Base-by-base conservation (phyloP, 257 asterid genomes). In the Plantago elongata region DNA sequence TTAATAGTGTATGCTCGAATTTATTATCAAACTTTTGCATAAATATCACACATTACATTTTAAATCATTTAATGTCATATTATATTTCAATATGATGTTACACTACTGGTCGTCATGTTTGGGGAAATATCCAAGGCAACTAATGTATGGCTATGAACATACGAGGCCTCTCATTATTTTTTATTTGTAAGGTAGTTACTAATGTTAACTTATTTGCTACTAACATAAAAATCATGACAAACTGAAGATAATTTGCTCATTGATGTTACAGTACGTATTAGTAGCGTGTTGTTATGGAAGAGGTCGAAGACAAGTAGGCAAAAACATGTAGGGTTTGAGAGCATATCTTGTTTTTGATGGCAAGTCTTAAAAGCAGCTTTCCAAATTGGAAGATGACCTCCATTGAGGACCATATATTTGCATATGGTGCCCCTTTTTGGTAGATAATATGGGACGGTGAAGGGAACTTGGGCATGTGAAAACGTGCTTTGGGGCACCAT, bases 401-500 rank as follows among this genome's bases (percentile, higher is more conserved):
- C 3, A 54, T 37, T 43, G 62, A 13, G 61, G 48, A 14, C 62
- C 62, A 57, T 34, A 9, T 47, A 3, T 4, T 42, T 43, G 30
- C 29, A 29, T 47, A 52, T 38, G 72, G 67, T 60, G 54, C 46
- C 50, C 50, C 49, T 59, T 45, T 59, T 64, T 63, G 13, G 57
- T 54, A 45, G 54, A 49, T 7, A 71, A 74, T 65, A 68, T 72
- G 9, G 70, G 54, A 11, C 49, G 74, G 73, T 62, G 71, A 73
- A 37, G 73, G 73, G 69, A 22, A 69, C 45, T 57, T 48, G 66
- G 66, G 69, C 76, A 69, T 69, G 73, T 75, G 77, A 69, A 49
- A 49, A 75, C 74, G 61, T 75, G 74, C 72, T 46, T 60, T 68
- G 54, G 67, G 61, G 70, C 60, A 59, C 5, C 46, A 55, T 62